Conservation (phyloP, 225 moss, liverwort and hornwort genomes). For the Climacium dendroides region DNA sequence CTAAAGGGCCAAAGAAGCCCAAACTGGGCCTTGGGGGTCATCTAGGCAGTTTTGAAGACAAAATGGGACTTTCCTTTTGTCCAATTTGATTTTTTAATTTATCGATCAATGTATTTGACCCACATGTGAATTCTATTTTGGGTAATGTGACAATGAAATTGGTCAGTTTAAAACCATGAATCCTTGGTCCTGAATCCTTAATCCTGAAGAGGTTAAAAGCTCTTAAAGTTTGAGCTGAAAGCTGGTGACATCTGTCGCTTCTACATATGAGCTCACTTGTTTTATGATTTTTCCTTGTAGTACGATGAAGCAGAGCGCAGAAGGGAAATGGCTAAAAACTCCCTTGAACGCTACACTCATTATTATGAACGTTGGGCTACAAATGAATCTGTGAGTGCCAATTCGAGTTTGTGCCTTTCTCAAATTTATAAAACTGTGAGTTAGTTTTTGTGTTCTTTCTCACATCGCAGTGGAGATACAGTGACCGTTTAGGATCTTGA, state of each 20-base stretch:
- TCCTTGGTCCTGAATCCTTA: not conserved
- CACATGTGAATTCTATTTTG: not conserved
- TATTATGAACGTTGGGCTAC: conserved; percentile 99
- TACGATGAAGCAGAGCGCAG: conserved; percentile 99
- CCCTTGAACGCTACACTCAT: conserved; percentile 97
- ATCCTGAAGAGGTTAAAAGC: not conserved
- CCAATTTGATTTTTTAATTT: not conserved
- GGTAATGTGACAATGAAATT: not conserved
- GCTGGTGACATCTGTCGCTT: not conserved
- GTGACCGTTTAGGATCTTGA: not conserved
- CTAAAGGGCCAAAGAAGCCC: too few relatives aligned
- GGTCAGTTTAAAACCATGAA: not conserved
- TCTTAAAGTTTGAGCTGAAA: not conserved
- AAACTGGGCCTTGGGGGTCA: not conserved
- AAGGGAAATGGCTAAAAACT: conserved; percentile 99
- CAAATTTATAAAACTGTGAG: not conserved
- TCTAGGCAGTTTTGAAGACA: not conserved
- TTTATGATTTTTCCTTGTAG: not conserved
- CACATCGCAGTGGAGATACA: not conserved
- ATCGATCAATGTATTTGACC: too few relatives aligned
- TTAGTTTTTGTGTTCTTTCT: not conserved
- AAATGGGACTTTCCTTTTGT: not conserved
- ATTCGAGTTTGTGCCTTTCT: not conserved
- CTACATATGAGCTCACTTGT: not conserved
- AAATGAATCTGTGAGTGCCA: conserved; percentile 68